Conservation (phyloP, 1,284 basidiomycete species). For the Macrocystidia cucumis region DNA sequence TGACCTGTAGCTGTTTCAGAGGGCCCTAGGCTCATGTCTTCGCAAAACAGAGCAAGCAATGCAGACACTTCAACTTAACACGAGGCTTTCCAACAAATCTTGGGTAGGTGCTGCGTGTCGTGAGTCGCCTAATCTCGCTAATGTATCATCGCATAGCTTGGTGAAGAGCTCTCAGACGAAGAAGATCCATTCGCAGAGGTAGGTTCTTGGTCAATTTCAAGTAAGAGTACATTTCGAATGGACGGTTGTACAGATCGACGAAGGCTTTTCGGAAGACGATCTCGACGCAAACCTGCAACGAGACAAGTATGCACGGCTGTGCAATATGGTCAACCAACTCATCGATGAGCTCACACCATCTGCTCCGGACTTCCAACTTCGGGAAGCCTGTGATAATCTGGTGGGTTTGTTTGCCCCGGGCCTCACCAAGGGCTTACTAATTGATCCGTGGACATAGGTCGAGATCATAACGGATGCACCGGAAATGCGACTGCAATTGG, state of each 20-base stretch:
- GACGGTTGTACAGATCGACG: slow-evolving; percentile 84
- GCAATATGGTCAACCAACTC: slow-evolving; percentile 72
- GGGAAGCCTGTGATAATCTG: slow-evolving; percentile 82
- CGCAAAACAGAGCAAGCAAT: slow-evolving; percentile 50
- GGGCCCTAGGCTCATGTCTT: slow-evolving; percentile 5
- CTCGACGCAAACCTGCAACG: slow-evolving; percentile 84
- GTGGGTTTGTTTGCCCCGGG: slow-evolving; percentile 34
- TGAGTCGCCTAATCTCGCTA: background rate
- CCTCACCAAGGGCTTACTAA: background rate
- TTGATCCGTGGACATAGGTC: slow-evolving; percentile 45
- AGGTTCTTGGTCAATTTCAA: slow-evolving; percentile 10
- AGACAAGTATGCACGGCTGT: slow-evolving; percentile 86
- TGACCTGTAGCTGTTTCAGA: slow-evolving; percentile 8
- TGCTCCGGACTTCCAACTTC: slow-evolving; percentile 71
- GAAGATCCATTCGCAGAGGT: slow-evolving; percentile 95
- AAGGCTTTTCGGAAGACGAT: slow-evolving; percentile 83
- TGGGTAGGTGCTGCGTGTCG: slow-evolving; percentile 47
- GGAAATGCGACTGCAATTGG: slow-evolving; percentile 87
- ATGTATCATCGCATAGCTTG: slow-evolving; percentile 40
- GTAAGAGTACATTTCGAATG: slow-evolving; percentile 3
- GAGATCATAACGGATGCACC: slow-evolving; percentile 74
- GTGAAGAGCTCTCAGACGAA: slow-evolving; percentile 78
- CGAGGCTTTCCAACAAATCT: slow-evolving; percentile 77
- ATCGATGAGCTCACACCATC: slow-evolving; percentile 83
- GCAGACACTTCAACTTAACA: slow-evolving; percentile 75